These are phyloP conservation scores for Diaporthe sp. DNA, from an alignment of 2,329 filamentous ascomycete species.

Conservation along the genomic window DNA sequence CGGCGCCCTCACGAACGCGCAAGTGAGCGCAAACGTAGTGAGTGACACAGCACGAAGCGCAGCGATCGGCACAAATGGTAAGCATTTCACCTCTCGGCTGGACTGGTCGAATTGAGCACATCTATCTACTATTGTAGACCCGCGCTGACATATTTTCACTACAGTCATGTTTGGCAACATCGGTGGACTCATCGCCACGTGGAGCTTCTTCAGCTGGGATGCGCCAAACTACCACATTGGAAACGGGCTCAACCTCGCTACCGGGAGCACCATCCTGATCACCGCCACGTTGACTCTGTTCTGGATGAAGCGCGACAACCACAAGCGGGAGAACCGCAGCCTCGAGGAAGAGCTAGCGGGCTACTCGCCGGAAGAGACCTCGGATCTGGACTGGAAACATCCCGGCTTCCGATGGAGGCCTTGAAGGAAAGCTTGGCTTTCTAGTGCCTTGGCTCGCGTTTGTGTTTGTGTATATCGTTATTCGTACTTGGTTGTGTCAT, in stretches of 20 bases:
- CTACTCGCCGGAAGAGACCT: slow-evolving; percentile 63
- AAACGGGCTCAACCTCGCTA: slow-evolving; percentile 77
- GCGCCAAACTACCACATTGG: slow-evolving; percentile 77
- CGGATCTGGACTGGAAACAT: slow-evolving; percentile 76
- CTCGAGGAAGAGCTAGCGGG: slow-evolving; percentile 64
- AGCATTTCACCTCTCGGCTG: background rate
- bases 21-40: slow-evolving; percentile 78
- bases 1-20: slow-evolving; percentile 75
- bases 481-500: background rate
- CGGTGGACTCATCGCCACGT: slow-evolving; percentile 76
- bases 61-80: slow-evolving; percentile 70
- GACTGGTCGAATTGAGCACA: background rate
- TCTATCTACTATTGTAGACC: too few species aligned
- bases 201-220: slow-evolving; percentile 74
- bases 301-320: slow-evolving; percentile 74
- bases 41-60: slow-evolving; percentile 77
- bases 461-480: background rate
- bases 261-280: slow-evolving; percentile 65
- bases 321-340: slow-evolving; percentile 61
- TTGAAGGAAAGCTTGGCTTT: slow-evolving; percentile 33
- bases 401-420: slow-evolving; percentile 71
- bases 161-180: slow-evolving; percentile 78
- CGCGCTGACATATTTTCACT: background rate
- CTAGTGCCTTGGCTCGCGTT: slow-evolving; percentile 9
- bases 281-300: slow-evolving; percentile 59